Evolutionary conservation across 192 early-diverging fungal species (phyloP).

Genomic region (Blastocladiella britannica): DNA sequence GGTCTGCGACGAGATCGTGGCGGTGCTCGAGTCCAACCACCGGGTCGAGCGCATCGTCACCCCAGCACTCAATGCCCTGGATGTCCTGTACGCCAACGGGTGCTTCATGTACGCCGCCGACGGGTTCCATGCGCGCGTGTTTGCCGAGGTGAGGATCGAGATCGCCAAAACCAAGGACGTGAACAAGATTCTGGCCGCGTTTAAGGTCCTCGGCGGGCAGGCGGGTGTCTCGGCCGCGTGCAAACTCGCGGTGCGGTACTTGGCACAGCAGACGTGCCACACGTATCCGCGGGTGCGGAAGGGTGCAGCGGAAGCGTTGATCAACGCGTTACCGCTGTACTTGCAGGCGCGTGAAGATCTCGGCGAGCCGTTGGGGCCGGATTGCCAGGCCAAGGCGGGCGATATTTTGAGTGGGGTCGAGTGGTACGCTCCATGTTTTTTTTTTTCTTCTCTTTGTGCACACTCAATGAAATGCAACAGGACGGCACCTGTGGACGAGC

Average conservation of each 20-base stretch:
- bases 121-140: background rate
- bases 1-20: background rate
- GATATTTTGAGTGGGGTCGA: background rate
- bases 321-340: background rate
- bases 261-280: background rate
- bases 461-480: too few relatives aligned
- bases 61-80: background rate
- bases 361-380: background rate
- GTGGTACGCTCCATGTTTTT: too few relatives aligned
- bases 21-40: background rate
- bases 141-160: background rate
- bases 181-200: background rate
- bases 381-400: background rate
- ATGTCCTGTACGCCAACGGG: background rate
- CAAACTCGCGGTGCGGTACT: background rate
- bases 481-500: background rate
- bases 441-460: too few relatives aligned
- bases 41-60: background rate
- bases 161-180: background rate
- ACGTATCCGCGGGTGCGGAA: background rate
- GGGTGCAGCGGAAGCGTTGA: background rate
- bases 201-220: background rate
- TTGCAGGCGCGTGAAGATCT: background rate
- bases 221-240: background rate
- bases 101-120: background rate